These are phyloP conservation scores for Clonostachys solani DNA, from an alignment of 2,329 filamentous ascomycete genomes.

Conservation along the genomic window DNA sequence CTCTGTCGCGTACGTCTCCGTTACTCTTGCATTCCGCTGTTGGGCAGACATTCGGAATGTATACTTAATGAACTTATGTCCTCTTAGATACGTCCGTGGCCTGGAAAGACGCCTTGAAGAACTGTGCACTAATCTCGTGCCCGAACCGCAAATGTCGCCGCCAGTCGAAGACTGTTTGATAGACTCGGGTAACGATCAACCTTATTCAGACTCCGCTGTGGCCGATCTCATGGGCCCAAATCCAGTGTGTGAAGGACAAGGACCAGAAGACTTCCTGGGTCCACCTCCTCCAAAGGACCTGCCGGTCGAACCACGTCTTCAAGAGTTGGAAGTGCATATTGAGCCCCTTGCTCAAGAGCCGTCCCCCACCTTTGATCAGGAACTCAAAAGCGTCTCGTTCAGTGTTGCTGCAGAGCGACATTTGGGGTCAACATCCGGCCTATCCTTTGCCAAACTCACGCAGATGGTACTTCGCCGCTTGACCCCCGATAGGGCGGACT, in stretches of 20 bases:
- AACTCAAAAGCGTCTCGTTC: constrained; percentile 30
- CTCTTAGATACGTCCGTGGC: constrained; percentile 20
- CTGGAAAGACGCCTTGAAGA: constrained; percentile 17
- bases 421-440: constrained; percentile 34
- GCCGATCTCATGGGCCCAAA: no score
- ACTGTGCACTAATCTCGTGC: constrained; percentile 7
- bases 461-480: constrained; percentile 33
- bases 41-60: not conserved
- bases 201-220: no score
- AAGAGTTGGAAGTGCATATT: not conserved
- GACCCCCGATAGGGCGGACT: constrained; percentile 33
- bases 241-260: no score
- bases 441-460: constrained; percentile 37
- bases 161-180: not conserved
- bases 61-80: not conserved
- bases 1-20: constrained; percentile 26
- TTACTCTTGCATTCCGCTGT: not conserved
- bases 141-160: not conserved
- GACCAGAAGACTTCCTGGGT: no score
- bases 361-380: constrained; percentile 18
- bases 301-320: not conserved
- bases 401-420: constrained; percentile 38
- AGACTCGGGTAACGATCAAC: no score
- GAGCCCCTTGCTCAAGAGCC: not conserved
- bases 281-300: no score